These are phyloP conservation scores for Penicillium antarcticum DNA, from an alignment of 495 filamentous ascomycete species.

Conservation along the genomic window DNA sequence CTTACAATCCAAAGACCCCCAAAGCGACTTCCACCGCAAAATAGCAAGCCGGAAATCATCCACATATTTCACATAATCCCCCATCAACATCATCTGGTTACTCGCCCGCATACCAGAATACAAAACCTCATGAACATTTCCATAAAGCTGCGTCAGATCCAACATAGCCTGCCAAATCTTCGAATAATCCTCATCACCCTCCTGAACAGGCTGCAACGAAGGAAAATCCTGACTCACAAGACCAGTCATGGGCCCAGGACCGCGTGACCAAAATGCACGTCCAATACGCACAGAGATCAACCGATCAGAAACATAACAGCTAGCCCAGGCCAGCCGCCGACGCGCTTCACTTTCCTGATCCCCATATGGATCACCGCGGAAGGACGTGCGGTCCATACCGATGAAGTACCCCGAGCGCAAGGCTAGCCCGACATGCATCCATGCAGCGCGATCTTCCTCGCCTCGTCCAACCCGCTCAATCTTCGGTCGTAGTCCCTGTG, in stretches of 20 bases:
- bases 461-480: slow-evolving; percentile 57
- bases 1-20: slow-evolving; percentile 57
- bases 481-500: slow-evolving; percentile 51
- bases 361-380: slow-evolving; percentile 45
- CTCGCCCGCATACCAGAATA: slow-evolving; percentile 63
- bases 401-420: slow-evolving; percentile 63
- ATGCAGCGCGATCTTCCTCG: slow-evolving; percentile 63
- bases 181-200: slow-evolving; percentile 58
- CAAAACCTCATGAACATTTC: slow-evolving; percentile 63
- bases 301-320: slow-evolving; percentile 63
- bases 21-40: slow-evolving; percentile 59
- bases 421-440: slow-evolving; percentile 67
- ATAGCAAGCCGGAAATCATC: slow-evolving; percentile 64
- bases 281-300: slow-evolving; percentile 62
- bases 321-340: slow-evolving; percentile 59
- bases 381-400: slow-evolving; percentile 55
- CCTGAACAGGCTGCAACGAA: slow-evolving; percentile 48
- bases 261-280: slow-evolving; percentile 63
- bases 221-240: slow-evolving; percentile 60
- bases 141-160: slow-evolving; percentile 64
- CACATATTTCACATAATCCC: slow-evolving; percentile 64
- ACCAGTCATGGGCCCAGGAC: slow-evolving; percentile 60
- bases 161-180: slow-evolving; percentile 61
- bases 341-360: slow-evolving; percentile 52
- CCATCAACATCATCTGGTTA: slow-evolving; percentile 62